Evolutionary conservation across 306 rosid species (phyloP).

Genomic region (Acacia acuminata): DNA sequence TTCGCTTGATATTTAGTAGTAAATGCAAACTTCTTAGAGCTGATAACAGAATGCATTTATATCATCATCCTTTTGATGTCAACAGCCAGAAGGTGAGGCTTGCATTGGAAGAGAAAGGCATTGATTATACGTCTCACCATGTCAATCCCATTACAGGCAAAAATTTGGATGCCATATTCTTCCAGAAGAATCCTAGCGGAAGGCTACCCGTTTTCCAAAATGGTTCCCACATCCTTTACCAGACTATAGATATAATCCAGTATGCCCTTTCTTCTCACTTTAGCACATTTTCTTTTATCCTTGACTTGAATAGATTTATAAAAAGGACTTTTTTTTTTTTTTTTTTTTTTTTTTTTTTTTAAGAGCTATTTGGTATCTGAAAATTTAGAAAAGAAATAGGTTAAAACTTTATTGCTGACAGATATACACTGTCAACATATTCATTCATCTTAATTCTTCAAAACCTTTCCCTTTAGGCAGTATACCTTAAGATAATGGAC

Average conservation of each 20-base stretch:
- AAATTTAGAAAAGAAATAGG: not conserved
- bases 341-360: not conserved
- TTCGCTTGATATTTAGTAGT: conserved; percentile 10
- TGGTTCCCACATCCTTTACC: conserved; percentile 75
- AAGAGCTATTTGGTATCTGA: conserved; percentile 1
- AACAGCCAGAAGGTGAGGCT: conserved; percentile 93
- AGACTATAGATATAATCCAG: conserved; percentile 85
- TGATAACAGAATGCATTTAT: conserved; percentile 72
- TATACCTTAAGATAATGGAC: not conserved
- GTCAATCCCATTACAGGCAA: conserved; percentile 89
- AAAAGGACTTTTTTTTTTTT: not conserved
- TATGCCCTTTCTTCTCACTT: conserved; percentile 45
- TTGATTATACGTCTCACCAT: conserved; percentile 90
- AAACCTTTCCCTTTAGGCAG: conserved; percentile 19
- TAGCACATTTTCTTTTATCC: not conserved
- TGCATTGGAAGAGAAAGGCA: conserved; percentile 85
- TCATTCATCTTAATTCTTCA: conserved; percentile 1
- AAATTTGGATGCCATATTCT: conserved; percentile 80
- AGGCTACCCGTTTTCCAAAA: conserved; percentile 87
- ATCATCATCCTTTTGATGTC: conserved; percentile 91
- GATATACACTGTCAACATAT: not conserved
- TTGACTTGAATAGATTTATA: not conserved
- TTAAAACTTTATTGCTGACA: not conserved
- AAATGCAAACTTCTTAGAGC: conserved; percentile 24
- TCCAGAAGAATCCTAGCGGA: conserved; percentile 73